Percentiles rank a stretch among this genome's conserved stretches.
Conservation (phyloP, 371 early-diverging fungal species). For the Fennellomyces sp. region DNA sequence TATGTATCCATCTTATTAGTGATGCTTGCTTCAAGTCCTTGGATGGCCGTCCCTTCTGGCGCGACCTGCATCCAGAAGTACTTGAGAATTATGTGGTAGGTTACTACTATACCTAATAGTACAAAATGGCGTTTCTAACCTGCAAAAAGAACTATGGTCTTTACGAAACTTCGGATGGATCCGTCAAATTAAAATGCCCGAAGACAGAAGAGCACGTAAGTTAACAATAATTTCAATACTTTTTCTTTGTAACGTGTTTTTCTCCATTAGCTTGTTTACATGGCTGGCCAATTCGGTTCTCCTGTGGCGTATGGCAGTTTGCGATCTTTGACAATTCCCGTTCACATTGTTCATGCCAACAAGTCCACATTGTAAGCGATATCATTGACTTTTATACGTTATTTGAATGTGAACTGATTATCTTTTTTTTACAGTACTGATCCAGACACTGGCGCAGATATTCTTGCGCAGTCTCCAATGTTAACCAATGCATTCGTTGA, state of each 20-base stretch:
- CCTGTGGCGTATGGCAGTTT: conserved; percentile 2
- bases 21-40: conserved; percentile 25
- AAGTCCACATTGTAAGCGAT: conserved; percentile 20
- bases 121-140: not conserved
- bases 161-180: conserved; percentile 37
- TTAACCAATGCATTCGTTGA: conserved; percentile 16
- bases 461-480: no score
- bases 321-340: conserved; percentile 9
- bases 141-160: not conserved
- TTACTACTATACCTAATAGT: not conserved
- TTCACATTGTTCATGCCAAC: conserved; percentile 13
- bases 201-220: conserved; percentile 32
- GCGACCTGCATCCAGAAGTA: conserved; percentile 30
- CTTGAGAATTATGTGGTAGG: conserved; percentile 38
- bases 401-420: no score
- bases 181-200: conserved; percentile 39
- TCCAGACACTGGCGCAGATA: no score
- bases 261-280: conserved; percentile 8
- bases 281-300: not conserved
- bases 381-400: no score
- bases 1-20: conserved; percentile 7
- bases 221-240: not conserved
- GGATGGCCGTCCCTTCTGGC: conserved; percentile 21
- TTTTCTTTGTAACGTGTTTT: no score
- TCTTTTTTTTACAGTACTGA: no score